Evolutionary conservation across 2,329 filamentous ascomycete genomes (phyloP).

Genomic region (Neophaeococcomyces mojaviensis): DNA sequence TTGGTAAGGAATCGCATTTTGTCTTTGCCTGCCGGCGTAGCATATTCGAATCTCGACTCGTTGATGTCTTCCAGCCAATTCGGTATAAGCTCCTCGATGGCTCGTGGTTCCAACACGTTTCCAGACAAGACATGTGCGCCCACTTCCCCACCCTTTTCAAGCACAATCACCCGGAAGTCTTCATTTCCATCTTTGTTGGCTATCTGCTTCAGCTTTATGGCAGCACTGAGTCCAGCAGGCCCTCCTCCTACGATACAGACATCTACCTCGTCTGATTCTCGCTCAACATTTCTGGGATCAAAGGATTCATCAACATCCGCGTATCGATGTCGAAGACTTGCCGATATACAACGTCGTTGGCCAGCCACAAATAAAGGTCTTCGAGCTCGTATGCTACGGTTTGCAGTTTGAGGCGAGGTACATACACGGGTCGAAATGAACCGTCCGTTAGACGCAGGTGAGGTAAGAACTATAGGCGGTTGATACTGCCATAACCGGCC

Average conservation of each 20-base stretch:
- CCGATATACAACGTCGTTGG: slow-evolving; percentile 40
- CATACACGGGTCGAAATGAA: neutral
- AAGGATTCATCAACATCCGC: slow-evolving; percentile 47
- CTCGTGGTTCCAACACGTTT: slow-evolving; percentile 84
- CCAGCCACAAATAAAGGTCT: slow-evolving; percentile 20
- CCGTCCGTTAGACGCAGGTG: neutral
- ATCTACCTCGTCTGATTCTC: slow-evolving; percentile 88
- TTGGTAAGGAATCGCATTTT: slow-evolving; percentile 93
- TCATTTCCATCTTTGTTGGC: slow-evolving; percentile 93
- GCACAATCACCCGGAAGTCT: slow-evolving; percentile 82
- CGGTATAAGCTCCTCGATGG: slow-evolving; percentile 82
- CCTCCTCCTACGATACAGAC: slow-evolving; percentile 91
- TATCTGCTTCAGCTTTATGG: slow-evolving; percentile 89
- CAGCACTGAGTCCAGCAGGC: slow-evolving; percentile 86
- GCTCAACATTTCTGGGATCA: slow-evolving; percentile 62
- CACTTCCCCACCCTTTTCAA: slow-evolving; percentile 93
- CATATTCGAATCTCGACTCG: slow-evolving; percentile 75
- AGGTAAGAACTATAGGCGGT: neutral
- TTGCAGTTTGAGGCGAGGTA: neutral
- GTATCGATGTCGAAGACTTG: slow-evolving; percentile 33
- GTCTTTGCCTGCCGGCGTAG: slow-evolving; percentile 74
- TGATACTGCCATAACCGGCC: neutral
- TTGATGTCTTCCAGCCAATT: slow-evolving; percentile 90
- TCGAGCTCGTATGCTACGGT: slow-evolving; percentile 31
- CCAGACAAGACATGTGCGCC: slow-evolving; percentile 94